Evolutionary conservation across 257 asterid species (phyloP).

Genomic region (Solanum rostratum): DNA sequence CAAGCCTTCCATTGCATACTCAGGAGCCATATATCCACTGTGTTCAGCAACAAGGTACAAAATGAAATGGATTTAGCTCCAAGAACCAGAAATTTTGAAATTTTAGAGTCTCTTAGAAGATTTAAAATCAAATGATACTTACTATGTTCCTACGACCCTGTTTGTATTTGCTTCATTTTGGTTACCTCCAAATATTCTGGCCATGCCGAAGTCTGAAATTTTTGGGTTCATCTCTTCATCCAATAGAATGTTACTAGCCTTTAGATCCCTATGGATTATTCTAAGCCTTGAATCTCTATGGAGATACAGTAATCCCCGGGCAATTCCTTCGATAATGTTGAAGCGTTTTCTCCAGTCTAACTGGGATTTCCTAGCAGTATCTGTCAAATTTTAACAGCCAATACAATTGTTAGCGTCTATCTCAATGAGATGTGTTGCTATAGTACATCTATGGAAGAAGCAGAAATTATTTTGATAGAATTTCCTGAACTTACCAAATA

Average conservation of each 20-base stretch:
- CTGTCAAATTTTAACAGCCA: constrained; percentile 18
- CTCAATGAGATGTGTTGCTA: not conserved
- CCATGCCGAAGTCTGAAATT: constrained; percentile 94
- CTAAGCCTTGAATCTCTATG: constrained; percentile 89
- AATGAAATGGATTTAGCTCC: not conserved
- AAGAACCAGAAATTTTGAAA: not conserved
- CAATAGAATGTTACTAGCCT: constrained; percentile 77
- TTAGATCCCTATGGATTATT: constrained; percentile 75
- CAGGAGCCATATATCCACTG: constrained; percentile 97
- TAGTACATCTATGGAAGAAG: not conserved
- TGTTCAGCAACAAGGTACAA: not conserved
- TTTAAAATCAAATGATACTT: constrained; percentile 15
- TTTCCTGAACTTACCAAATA: constrained; percentile 45
- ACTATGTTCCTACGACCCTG: constrained; percentile 84
- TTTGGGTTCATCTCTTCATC: constrained; percentile 90
- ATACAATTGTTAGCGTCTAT: not conserved
- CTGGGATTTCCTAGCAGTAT: constrained; percentile 31
- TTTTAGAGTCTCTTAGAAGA: not conserved
- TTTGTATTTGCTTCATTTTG: constrained; percentile 78
- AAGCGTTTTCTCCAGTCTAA: constrained; percentile 64
- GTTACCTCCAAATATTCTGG: constrained; percentile 74
- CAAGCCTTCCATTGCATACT: constrained; percentile 93
- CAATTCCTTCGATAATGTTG: constrained; percentile 72
- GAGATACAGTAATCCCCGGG: constrained; percentile 78
- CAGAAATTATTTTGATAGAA: not conserved